phyloP scores from a whole-genome alignment of 345 rosid genomes.

The Eucalyptus lansdowneana region DNA sequence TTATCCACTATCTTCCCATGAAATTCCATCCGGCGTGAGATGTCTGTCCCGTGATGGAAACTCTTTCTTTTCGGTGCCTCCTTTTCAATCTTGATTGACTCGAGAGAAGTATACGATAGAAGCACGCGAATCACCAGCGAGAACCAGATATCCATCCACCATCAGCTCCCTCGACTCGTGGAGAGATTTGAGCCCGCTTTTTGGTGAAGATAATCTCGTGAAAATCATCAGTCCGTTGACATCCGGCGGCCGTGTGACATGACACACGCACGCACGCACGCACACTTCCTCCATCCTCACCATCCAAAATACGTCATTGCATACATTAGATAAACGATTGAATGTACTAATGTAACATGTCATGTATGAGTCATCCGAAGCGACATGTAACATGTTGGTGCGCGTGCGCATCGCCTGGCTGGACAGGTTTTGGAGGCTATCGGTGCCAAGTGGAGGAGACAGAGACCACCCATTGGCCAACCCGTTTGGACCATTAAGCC shows the following conservation, averaged over 20 bases:
- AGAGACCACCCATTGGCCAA: slow-evolving; percentile 74
- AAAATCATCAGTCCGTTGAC: neutral
- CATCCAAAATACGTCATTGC: neutral
- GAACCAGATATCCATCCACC: neutral
- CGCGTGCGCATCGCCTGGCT: neutral
- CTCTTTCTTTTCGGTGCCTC: neutral
- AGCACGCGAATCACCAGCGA: neutral
- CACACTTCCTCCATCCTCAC: neutral
- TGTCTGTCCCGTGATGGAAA: neutral
- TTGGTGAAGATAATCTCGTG: neutral
- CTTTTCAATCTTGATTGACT: neutral
- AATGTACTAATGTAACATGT: neutral
- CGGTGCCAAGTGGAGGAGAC: slow-evolving; percentile 50
- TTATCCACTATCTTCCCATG: neutral
- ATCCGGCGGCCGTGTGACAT: neutral
- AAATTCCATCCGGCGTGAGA: neutral
- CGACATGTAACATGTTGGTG: neutral
- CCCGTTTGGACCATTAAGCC: slow-evolving; percentile 68
- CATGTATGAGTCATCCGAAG: neutral
- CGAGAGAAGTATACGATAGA: neutral
- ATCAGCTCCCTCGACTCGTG: neutral
- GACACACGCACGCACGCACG: neutral
- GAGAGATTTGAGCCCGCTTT: neutral
- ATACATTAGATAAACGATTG: neutral
- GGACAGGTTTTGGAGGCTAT: slow-evolving; percentile 78